Percentiles rank a stretch among this genome's conserved stretches.
phyloP scores from a whole-genome alignment of 1,139 yeast species.

The Taphrina communis region DNA sequence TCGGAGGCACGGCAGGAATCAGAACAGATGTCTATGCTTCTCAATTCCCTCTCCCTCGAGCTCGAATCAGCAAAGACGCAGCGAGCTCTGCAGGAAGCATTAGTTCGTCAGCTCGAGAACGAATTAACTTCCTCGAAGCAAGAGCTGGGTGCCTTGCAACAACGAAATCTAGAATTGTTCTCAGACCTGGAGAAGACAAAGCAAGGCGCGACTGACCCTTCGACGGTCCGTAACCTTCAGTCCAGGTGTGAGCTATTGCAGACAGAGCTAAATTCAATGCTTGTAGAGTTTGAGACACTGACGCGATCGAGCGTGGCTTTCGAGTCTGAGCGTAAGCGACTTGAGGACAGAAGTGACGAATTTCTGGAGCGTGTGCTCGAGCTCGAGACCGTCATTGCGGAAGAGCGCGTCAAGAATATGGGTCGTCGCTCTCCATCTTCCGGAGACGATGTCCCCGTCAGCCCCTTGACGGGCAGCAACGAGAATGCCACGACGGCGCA shows the following conservation, averaged over 20 bases:
- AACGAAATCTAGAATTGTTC: constrained; percentile 1
- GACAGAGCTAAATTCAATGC: constrained; percentile 44
- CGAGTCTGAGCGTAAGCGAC: constrained; percentile 44
- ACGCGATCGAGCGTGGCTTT: constrained; percentile 42
- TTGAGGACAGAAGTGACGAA: constrained; percentile 43
- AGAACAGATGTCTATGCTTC: constrained; percentile 1
- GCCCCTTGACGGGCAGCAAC: constrained; percentile 6
- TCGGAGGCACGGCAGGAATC: background rate
- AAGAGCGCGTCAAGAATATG: constrained; percentile 43
- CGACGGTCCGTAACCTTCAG: constrained; percentile 1
- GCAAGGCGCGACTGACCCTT: background rate
- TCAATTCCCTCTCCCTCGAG: background rate
- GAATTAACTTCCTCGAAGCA: constrained; percentile 11
- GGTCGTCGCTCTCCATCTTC: constrained; percentile 23
- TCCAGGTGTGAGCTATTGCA: constrained; percentile 41
- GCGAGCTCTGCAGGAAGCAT: constrained; percentile 1
- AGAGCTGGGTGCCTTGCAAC: constrained; percentile 1
- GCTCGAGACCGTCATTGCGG: constrained; percentile 45
- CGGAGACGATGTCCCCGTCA: constrained; percentile 17
- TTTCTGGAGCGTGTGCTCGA: constrained; percentile 43
- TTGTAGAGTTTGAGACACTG: constrained; percentile 44
- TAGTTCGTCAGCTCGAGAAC: constrained; percentile 24
- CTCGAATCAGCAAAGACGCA: background rate
- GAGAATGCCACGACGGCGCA: constrained; percentile 42
- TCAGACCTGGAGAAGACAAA: background rate